Percentiles rank a stretch among this genome's conserved stretches.
Evolutionary conservation across 768 basidiomycete species (phyloP).

Genomic region (Leucosporidium creatinivorum): DNA sequence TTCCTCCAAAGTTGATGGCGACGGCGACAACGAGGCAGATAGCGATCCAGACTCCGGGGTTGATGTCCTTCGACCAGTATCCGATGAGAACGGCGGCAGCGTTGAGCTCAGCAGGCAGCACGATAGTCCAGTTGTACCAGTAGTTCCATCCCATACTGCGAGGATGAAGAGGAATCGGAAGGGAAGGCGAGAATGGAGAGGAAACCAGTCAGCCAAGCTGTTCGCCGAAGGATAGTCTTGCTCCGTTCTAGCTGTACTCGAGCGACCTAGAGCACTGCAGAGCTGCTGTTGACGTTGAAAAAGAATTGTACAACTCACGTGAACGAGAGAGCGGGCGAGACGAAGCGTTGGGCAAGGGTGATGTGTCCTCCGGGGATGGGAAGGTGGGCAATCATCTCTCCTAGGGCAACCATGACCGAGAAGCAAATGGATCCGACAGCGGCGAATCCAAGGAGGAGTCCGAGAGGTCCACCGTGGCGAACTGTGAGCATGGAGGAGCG

Average conservation of each 20-base stretch:
- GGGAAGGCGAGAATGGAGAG: constrained; percentile 26
- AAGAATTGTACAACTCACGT: constrained; percentile 26
- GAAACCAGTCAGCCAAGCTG: too few relatives aligned
- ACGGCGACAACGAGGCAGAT: constrained; percentile 40
- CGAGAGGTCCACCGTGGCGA: too few relatives aligned
- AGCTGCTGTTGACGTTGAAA: too few relatives aligned
- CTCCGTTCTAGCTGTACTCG: too few relatives aligned
- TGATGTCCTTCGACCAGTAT: constrained; percentile 56
- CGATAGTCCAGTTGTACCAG: constrained; percentile 49
- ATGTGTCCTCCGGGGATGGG: constrained; percentile 36
- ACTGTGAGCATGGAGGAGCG: too few relatives aligned
- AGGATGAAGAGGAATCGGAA: constrained; percentile 41
- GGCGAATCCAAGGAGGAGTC: background rate
- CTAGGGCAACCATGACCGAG: constrained; percentile 32
- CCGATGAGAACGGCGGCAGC: constrained; percentile 62
- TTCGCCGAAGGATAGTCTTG: too few relatives aligned
- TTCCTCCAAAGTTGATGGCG: constrained; percentile 41
- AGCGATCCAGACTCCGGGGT: constrained; percentile 43
- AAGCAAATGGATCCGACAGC: constrained; percentile 26
- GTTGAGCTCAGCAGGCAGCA: constrained; percentile 65
- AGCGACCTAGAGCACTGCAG: constrained; percentile 1
- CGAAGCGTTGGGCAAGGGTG: constrained; percentile 34
- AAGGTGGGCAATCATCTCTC: constrained; percentile 28
- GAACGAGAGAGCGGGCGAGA: constrained; percentile 33
- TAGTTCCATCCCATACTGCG: constrained; percentile 47